Conservation (phyloP, 2,329 filamentous ascomycete species). For the Dichotomopilus funicola region DNA sequence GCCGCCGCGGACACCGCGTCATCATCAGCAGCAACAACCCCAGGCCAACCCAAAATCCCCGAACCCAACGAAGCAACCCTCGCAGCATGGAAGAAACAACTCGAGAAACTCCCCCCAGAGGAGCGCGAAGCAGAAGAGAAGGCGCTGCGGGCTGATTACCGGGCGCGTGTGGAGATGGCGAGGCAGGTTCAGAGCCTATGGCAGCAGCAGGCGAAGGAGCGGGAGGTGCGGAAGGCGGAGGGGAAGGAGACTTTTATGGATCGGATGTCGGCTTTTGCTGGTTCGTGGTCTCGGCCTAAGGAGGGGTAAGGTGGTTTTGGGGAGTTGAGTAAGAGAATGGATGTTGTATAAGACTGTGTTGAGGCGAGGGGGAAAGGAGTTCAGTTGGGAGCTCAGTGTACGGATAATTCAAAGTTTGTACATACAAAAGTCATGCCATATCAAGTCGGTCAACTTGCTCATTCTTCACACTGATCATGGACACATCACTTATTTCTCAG, state of each 20-base stretch:
- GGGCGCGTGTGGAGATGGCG: constrained; percentile 55
- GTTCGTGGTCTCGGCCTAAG: constrained; percentile 10
- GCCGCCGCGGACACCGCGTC: no score
- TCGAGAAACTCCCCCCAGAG: constrained; percentile 51
- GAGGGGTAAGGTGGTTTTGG: neutral
- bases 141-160: constrained; percentile 55
- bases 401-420: no score
- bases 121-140: constrained; percentile 58
- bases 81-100: constrained; percentile 41
- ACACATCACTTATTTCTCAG: no score
- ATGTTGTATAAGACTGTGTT: constrained; percentile 1
- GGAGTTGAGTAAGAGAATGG: constrained; percentile 3
- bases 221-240: constrained; percentile 50
- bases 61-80: constrained; percentile 20
- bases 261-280: constrained; percentile 24
- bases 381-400: no score
- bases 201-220: constrained; percentile 48
- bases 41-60: constrained; percentile 8
- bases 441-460: no score
- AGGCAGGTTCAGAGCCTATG: constrained; percentile 48
- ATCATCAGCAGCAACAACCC: neutral
- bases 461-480: no score
- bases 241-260: constrained; percentile 44
- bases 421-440: no score
- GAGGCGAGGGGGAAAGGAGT: no score